Evolutionary conservation across 2,329 filamentous ascomycete species (phyloP).

Genomic region (Sporothrix inflata): DNA sequence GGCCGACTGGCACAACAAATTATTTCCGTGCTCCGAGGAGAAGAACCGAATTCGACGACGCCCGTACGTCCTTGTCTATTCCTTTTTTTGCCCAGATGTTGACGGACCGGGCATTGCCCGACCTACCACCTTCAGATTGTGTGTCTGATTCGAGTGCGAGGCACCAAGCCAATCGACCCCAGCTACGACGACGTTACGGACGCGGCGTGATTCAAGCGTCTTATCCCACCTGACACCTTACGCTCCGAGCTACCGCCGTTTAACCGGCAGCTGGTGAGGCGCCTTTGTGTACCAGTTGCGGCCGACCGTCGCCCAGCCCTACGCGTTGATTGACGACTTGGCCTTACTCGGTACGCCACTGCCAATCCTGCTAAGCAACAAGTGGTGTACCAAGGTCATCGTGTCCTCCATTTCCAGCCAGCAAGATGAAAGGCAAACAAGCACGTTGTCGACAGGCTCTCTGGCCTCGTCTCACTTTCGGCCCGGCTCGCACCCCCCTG

Average conservation of each 20-base stretch:
- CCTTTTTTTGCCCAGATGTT: too few relatives aligned
- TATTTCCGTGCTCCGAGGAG: too few relatives aligned
- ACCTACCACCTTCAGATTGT: too few relatives aligned
- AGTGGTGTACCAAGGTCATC: neutral
- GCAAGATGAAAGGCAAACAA: neutral
- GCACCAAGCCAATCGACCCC: too few relatives aligned
- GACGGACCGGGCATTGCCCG: too few relatives aligned
- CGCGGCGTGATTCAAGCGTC: neutral
- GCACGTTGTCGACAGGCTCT: neutral
- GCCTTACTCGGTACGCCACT: neutral
- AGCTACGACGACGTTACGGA: too few relatives aligned
- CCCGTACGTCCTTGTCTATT: too few relatives aligned
- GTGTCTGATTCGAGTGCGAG: too few relatives aligned
- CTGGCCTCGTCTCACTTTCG: slow-evolving; percentile 3
- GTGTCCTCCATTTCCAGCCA: neutral
- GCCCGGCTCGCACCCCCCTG: neutral
- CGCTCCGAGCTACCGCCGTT: neutral
- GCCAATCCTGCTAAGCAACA: neutral
- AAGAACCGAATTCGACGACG: too few relatives aligned
- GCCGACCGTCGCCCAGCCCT: neutral
- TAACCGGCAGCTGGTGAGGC: neutral
- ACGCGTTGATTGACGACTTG: neutral
- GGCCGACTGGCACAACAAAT: too few relatives aligned
- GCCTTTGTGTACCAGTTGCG: neutral
- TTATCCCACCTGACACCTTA: neutral